Evolutionary conservation across 192 early-diverging fungal genomes (phyloP).

Genomic region (Phycomyces blakesleeanus): DNA sequence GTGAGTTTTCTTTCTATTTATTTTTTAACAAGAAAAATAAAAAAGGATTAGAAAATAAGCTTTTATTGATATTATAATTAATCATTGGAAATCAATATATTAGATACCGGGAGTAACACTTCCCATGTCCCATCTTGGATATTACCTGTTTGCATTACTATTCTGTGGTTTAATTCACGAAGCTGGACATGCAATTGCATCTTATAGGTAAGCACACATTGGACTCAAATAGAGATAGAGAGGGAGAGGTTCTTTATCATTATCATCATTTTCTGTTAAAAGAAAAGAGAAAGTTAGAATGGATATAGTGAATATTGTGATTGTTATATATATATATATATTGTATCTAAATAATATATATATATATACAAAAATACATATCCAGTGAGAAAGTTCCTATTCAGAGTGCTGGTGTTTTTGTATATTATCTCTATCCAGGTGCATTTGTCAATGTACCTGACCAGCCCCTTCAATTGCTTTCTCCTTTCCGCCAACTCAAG

Average conservation of each 20-base stretch:
- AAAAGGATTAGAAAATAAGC: too few relatives aligned
- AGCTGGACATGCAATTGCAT: constrained; percentile 70
- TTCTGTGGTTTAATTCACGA: constrained; percentile 68
- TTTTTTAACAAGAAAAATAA: too few relatives aligned
- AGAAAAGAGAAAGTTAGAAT: too few relatives aligned
- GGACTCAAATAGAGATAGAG: neutral
- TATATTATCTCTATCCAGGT: constrained; percentile 69
- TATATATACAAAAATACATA: neutral
- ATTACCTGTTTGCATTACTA: constrained; percentile 61
- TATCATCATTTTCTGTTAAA: neutral
- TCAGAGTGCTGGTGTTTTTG: constrained; percentile 59
- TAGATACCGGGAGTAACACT: constrained; percentile 78
- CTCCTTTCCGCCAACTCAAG: constrained; percentile 46
- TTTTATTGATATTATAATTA: too few relatives aligned
- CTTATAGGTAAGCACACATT: constrained; percentile 46
- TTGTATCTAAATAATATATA: neutral
- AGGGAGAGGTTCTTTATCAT: neutral
- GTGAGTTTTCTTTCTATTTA: too few relatives aligned
- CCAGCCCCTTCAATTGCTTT: constrained; percentile 36
- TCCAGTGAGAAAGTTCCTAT: constrained; percentile 57
- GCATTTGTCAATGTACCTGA: constrained; percentile 69
- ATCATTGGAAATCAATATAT: neutral
- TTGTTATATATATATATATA: neutral
- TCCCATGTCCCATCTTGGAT: constrained; percentile 60
- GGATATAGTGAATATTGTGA: too few relatives aligned